Percentiles rank a stretch among this genome's conserved stretches.
phyloP scores from a whole-genome alignment of 2,329 filamentous ascomycete genomes.

The Nemania sp. region DNA sequence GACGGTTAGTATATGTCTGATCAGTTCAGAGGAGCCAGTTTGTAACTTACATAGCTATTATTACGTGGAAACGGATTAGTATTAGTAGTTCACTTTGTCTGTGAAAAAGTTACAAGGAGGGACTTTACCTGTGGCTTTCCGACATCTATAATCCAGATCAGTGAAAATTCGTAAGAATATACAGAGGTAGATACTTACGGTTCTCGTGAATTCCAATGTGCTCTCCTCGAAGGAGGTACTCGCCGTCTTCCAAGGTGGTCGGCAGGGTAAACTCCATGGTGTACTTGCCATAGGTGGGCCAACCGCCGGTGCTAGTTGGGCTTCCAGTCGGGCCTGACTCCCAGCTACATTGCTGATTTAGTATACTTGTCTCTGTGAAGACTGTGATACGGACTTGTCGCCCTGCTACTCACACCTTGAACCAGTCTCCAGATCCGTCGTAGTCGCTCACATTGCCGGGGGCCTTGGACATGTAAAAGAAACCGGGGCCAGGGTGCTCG shows the following conservation, averaged over 20 bases:
- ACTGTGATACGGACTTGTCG: neutral
- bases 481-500: slow-evolving; percentile 49
- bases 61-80: neutral
- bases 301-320: slow-evolving; percentile 32
- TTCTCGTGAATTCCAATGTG: slow-evolving; percentile 51
- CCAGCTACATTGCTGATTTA: slow-evolving; percentile 24
- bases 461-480: slow-evolving; percentile 49
- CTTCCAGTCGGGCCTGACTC: slow-evolving; percentile 39
- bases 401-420: slow-evolving; percentile 40
- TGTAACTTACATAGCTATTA: slow-evolving; percentile 18
- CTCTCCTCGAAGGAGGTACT: slow-evolving; percentile 51
- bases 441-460: slow-evolving; percentile 47
- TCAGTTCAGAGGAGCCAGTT: neutral
- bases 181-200: slow-evolving; percentile 20
- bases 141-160: slow-evolving; percentile 31
- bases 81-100: neutral
- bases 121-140: slow-evolving; percentile 35
- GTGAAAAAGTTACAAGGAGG: neutral
- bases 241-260: slow-evolving; percentile 44
- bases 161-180: neutral
- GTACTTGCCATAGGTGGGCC: slow-evolving; percentile 44
- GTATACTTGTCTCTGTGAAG: neutral
- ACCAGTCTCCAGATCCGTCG: slow-evolving; percentile 50
- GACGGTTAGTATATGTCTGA: neutral
- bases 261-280: slow-evolving; percentile 49